Evolutionary conservation across 305 asterid species (phyloP).

Genomic region (Fraxinus albicans): DNA sequence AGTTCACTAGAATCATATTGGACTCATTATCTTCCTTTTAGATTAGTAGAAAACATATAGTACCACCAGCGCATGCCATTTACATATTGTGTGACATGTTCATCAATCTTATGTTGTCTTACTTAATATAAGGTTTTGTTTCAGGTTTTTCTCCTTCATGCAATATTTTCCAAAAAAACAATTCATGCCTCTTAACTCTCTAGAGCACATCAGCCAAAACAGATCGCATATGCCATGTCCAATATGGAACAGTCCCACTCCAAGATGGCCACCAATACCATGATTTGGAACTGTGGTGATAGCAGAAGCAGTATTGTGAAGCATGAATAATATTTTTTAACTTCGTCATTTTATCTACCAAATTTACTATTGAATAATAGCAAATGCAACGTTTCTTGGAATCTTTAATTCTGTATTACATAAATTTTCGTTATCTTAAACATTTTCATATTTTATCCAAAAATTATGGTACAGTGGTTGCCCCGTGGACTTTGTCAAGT

Average conservation of each 20-base stretch:
- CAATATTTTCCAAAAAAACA: neutral
- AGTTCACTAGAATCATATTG: neutral
- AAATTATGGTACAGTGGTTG: neutral
- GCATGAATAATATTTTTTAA: neutral
- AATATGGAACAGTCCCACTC: neutral
- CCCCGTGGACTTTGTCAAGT: neutral
- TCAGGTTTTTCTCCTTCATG: neutral
- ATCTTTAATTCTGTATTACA: slow-evolving; percentile 4
- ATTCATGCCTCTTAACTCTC: slow-evolving; percentile 3
- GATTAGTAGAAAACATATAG: neutral
- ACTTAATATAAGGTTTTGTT: neutral
- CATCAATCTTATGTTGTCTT: neutral
- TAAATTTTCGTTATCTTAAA: neutral
- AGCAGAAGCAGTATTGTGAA: neutral
- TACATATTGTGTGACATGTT: neutral
- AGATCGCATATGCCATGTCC: slow-evolving; percentile 7
- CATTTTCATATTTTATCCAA: slow-evolving; percentile 3
- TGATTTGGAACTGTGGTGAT: neutral
- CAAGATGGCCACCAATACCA: neutral
- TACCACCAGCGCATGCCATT: neutral
- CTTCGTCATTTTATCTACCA: neutral
- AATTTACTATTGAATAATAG: slow-evolving; percentile 1
- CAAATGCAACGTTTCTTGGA: neutral
- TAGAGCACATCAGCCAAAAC: neutral
- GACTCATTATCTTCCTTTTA: neutral